These are phyloP conservation scores for Suillus luteus DNA, from an alignment of 768 basidiomycete species.

Conservation along the genomic window DNA sequence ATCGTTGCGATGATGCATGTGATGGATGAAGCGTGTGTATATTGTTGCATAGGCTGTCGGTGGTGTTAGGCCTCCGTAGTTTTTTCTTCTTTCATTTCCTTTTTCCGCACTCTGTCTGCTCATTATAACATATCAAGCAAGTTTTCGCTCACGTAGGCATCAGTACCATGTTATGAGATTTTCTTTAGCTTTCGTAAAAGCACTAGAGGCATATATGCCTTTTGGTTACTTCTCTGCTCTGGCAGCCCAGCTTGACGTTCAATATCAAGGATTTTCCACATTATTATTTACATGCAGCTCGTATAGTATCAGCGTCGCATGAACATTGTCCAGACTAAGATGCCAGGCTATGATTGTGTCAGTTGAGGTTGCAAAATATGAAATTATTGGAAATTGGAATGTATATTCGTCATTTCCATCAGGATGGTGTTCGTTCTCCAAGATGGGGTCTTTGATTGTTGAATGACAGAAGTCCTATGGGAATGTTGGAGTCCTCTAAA, in stretches of 20 bases:
- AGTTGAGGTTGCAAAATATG: no score
- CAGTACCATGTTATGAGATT: slow-evolving; percentile 4
- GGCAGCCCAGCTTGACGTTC: neutral
- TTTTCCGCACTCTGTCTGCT: slow-evolving; percentile 7
- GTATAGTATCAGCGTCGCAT: neutral
- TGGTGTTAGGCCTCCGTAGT: slow-evolving; percentile 7
- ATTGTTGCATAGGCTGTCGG: slow-evolving; percentile 5
- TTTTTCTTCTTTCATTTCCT: neutral
- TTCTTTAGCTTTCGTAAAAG: neutral
- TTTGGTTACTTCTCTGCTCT: neutral
- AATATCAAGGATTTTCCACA: neutral
- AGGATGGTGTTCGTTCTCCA: no score
- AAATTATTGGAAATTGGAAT: no score
- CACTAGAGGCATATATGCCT: neutral
- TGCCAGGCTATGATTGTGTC: no score
- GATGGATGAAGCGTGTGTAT: neutral
- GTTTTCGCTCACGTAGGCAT: slow-evolving; percentile 1
- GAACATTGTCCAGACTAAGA: no score
- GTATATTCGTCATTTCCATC: no score
- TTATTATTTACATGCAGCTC: neutral
- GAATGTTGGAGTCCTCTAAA: slow-evolving; percentile 1
- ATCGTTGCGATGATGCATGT: slow-evolving; percentile 16
- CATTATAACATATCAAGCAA: slow-evolving; percentile 8
- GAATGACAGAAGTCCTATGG: slow-evolving; percentile 1
- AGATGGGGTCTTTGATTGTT: neutral